Percentiles rank a stretch among this genome's conserved stretches.
phyloP scores from a whole-genome alignment of 2,329 filamentous ascomycete genomes.

The Penicillium brevicompactum region DNA sequence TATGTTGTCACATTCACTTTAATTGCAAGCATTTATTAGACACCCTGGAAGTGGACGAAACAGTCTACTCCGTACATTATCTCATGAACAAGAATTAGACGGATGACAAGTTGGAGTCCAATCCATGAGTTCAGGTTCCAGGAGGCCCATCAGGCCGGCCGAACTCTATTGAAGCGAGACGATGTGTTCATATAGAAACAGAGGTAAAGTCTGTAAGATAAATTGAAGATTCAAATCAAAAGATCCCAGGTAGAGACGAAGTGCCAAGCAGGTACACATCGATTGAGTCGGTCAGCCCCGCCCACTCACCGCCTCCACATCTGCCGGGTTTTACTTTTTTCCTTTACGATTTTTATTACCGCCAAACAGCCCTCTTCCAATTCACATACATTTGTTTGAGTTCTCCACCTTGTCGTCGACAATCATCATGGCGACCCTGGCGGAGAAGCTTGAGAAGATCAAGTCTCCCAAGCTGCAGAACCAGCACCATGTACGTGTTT shows the following conservation, averaged over 20 bases:
- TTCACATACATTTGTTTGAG: conserved; percentile 9
- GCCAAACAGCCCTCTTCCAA: conserved; percentile 12
- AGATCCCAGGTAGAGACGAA: too few species aligned
- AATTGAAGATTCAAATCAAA: background rate
- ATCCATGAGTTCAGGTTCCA: too few species aligned
- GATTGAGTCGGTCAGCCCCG: background rate
- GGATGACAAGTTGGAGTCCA: too few species aligned
- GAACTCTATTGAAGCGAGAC: too few species aligned
- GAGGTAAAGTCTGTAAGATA: background rate
- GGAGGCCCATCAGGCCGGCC: too few species aligned
- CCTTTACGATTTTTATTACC: conserved; percentile 14
- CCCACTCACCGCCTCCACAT: conserved; percentile 7
- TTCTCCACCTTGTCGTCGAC: conserved; percentile 28
- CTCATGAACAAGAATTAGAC: too few species aligned
- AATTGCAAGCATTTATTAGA: background rate
- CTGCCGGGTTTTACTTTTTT: conserved; percentile 14
- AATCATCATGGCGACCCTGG: conserved; percentile 62
- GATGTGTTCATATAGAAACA: too few species aligned
- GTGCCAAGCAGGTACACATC: background rate
- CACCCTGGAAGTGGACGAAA: too few species aligned
- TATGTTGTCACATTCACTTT: background rate
- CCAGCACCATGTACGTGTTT: conserved; percentile 77
- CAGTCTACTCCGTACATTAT: too few species aligned
- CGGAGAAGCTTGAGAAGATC: conserved; percentile 96
- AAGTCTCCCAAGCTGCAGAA: conserved; percentile 94